Evolutionary conservation across 1,284 basidiomycete species (phyloP).

Genomic region (Marasmius sp.): DNA sequence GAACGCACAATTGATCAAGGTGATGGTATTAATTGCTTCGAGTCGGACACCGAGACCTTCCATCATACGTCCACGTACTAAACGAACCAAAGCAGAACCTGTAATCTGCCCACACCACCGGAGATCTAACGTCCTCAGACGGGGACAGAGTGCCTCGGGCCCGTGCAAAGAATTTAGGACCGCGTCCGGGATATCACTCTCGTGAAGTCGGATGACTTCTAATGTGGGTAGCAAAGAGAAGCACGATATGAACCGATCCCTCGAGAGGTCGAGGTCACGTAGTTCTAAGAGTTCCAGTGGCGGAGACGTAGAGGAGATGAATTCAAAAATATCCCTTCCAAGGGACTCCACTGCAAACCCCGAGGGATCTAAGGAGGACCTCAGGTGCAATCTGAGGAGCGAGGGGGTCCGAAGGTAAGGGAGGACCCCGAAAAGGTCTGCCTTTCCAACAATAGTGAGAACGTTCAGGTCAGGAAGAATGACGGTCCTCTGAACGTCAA

Average conservation of each 20-base stretch:
- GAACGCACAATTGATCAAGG: constrained; percentile 58
- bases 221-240: constrained; percentile 41
- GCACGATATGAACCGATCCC: constrained; percentile 39
- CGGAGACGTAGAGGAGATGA: constrained; percentile 41
- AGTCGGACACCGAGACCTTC: neutral
- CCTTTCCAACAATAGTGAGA: constrained; percentile 41
- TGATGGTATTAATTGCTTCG: constrained; percentile 42
- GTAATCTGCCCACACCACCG: constrained; percentile 61
- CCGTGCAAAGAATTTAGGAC: constrained; percentile 42
- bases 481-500: constrained; percentile 26
- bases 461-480: constrained; percentile 38
- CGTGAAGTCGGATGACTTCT: constrained; percentile 55
- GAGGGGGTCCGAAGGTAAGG: constrained; percentile 41
- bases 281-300: constrained; percentile 52
- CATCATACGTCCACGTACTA: constrained; percentile 26
- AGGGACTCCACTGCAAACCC: constrained; percentile 39
- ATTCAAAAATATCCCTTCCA: constrained; percentile 36
- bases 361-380: constrained; percentile 38
- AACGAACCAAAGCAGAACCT: constrained; percentile 41
- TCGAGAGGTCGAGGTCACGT: constrained; percentile 52
- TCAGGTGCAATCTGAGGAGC: constrained; percentile 46
- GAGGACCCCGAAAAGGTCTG: constrained; percentile 44
- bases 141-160: constrained; percentile 45
- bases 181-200: constrained; percentile 57
- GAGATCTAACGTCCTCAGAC: constrained; percentile 49